Base-by-base conservation (phyloP, 2,329 filamentous ascomycete species). In the Dendryphion nanum region DNA sequence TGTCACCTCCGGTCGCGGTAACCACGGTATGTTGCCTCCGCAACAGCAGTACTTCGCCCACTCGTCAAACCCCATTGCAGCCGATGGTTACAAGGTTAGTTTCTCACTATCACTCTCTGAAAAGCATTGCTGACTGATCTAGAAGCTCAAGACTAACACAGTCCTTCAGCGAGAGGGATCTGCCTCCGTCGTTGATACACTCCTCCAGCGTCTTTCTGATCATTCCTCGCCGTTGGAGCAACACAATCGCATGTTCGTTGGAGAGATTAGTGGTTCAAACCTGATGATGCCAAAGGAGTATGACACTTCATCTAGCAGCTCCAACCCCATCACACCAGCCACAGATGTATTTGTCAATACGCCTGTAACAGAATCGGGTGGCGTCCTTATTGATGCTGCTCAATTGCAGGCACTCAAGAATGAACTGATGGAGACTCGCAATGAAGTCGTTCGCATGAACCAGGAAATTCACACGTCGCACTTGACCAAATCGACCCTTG, bases 151-250 rank as follows among this genome's bases (percentile, higher is more conserved):
- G 55, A 45, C 71, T 44, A 70, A 74, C 10, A 12, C 41, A 10
- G 35, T 62, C 61, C 44, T 50, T 45, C 37, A 63, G 47, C 47
- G 55, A 6, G 55, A 57, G 23, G 23, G 10, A 26, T 26, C 23
- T n/a, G 10, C 23, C 14, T 44, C 53, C 7, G 51, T 59, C 35
- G 58, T 64, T 44, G 86, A 93, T 53, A 82, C 82, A 42, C 78
- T 89, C 35, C 71, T 89, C 47, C 79, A 83, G 39, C 85, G 83
- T 59, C 74, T 91, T 33, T 79, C 80, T n/a, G 82, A 89, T 61
- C 55, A 53, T 5, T 58, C 59, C 2, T 56, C 59, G 18, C 53
- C 59, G 3, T 45, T 51, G 4, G 51, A 63, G 19, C 84, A 89
- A 55, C 79, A 61, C 80, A 85, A 33, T 13, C 12, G 26, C 20